These are phyloP conservation scores for Ceratocystis harringtonii DNA, from an alignment of 2,329 filamentous ascomycete species.

Conservation along the genomic window DNA sequence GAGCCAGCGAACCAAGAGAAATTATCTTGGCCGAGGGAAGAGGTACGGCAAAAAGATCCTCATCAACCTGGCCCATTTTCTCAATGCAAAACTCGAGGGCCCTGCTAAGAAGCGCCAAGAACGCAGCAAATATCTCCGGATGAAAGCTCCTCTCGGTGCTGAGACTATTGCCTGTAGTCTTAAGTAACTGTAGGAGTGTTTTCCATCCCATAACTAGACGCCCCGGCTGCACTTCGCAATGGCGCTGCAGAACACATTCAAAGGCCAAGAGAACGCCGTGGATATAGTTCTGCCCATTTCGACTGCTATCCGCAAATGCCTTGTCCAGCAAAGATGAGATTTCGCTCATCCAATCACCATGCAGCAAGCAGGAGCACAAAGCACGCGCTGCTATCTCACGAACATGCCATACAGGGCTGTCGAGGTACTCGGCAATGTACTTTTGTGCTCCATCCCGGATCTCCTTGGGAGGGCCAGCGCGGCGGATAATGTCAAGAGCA, in stretches of 20 bases:
- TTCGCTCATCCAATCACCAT: constrained; percentile 32
- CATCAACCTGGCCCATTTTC: neutral
- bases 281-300: constrained; percentile 34
- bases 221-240: constrained; percentile 32
- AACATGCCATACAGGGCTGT: constrained; percentile 62
- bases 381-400: constrained; percentile 67
- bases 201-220: constrained; percentile 21
- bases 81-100: constrained; percentile 13
- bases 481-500: constrained; percentile 63
- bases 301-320: constrained; percentile 20
- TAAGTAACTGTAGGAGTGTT: constrained; percentile 6
- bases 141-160: constrained; percentile 22
- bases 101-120: constrained; percentile 9
- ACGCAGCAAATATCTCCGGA: neutral
- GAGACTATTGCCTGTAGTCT: constrained; percentile 8
- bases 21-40: constrained; percentile 6
- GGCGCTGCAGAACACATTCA: constrained; percentile 41
- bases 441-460: constrained; percentile 39
- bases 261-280: constrained; percentile 45
- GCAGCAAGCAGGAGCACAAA: constrained; percentile 46
- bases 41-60: constrained; percentile 1
- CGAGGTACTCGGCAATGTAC: constrained; percentile 47
- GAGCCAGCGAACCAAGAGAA: constrained; percentile 10
- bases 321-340: constrained; percentile 23
- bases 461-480: constrained; percentile 49